Base-by-base conservation (phyloP, 495 filamentous ascomycete genomes). In the Xylaria grammica region DNA sequence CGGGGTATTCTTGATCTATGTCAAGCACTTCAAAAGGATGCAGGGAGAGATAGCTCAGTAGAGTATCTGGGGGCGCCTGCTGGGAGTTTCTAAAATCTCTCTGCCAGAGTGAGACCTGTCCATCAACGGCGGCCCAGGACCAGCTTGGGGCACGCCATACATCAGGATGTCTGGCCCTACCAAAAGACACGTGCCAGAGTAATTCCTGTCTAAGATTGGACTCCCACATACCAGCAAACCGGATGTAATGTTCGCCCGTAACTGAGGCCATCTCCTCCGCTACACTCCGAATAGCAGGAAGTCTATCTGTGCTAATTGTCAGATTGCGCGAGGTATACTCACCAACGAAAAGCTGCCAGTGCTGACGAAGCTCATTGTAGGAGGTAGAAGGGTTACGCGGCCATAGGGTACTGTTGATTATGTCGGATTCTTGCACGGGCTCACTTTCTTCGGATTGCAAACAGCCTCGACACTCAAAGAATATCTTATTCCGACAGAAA, bases 391-490 rank as follows among this genome's bases (percentile, higher is more conserved):
- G 20, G 17, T 29, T 50, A 1, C 49, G 11, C 17, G 45, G 58
- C 45, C 58, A 51, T 8, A 52, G 34, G 44, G 26, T 40, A 17
- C 34, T 51, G 15, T 40, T 51, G 27, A 34, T n/a, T 4, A 13
- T 24, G 29, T 36, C 51, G 30, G 19, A 36, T 38, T 54, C 29
- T 24, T 54, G 29, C 51, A 11, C 51, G n/a, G 51, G 51, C 4
- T 54, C 51, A 5, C 36, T 54, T 54, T 54, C 51, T 54, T 54
- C 51, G 6, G 51, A 54, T 54, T 54, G n/a, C 19, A 54, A 15
- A 34, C 1, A 34, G 1, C 29, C 30, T 6, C 46, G 51, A 69
- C 71, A 77, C 45, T 70, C 72, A 67, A 72, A 77, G 26, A 69
- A 60, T 17, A 77, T 24, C 49, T 70, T 60, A 20, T 67, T 52